These are phyloP conservation scores for Pseudogymnoascus sp. DNA, from an alignment of 2,329 filamentous ascomycete species.

Conservation along the genomic window DNA sequence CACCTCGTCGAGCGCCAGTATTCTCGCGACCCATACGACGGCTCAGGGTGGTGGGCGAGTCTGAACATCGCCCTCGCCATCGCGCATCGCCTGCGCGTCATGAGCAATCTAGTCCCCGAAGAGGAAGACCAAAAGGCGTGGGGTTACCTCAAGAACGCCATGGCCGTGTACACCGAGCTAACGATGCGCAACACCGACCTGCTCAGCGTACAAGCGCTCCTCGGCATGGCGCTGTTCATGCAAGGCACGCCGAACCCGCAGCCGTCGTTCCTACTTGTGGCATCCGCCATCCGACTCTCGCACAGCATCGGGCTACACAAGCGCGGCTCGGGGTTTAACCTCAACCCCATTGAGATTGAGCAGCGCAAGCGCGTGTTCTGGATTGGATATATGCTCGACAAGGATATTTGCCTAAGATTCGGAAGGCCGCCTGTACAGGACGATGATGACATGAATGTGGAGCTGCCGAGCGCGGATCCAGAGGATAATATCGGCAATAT, in stretches of 20 bases:
- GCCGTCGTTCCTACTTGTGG: conserved; percentile 82
- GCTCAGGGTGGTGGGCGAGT: conserved; percentile 97
- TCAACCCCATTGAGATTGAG: conserved; percentile 90
- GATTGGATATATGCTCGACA: conserved; percentile 68
- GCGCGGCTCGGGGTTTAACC: conserved; percentile 80
- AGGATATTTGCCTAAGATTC: conserved; percentile 66
- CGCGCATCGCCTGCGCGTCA: conserved; percentile 81
- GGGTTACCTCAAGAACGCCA: conserved; percentile 92
- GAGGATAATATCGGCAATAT: conserved; percentile 92
- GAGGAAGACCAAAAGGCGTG: conserved; percentile 93
- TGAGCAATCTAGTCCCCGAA: conserved; percentile 85
- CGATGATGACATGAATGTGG: conserved; percentile 88
- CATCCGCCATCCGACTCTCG: conserved; percentile 80
- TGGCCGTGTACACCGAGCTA: conserved; percentile 85
- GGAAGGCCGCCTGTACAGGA: conserved; percentile 65
- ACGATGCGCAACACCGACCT: conserved; percentile 95
- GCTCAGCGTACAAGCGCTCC: conserved; percentile 83
- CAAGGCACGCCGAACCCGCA: conserved; percentile 96
- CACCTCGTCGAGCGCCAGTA: conserved; percentile 93
- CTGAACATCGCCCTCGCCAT: conserved; percentile 92
- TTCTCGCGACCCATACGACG: conserved; percentile 83
- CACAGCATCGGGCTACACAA: conserved; percentile 96
- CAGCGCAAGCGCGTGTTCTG: conserved; percentile 74
- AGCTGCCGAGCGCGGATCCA: conserved; percentile 84
- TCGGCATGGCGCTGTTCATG: conserved; percentile 91